phyloP scores from a whole-genome alignment of 306 rosid species.

The Cyclanthera cordifolia region DNA sequence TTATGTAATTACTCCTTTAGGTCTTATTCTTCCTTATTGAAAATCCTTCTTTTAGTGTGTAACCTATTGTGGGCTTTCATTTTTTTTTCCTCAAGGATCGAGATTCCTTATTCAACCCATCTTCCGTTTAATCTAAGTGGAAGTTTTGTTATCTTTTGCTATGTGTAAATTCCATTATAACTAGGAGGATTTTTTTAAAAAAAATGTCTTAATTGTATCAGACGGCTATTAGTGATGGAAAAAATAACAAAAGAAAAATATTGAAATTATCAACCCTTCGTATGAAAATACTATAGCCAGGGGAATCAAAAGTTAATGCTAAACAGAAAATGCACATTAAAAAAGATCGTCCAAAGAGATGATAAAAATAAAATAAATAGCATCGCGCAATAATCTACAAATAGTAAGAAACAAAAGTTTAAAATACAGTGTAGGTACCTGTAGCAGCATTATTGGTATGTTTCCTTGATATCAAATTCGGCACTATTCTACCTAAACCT shows the following conservation, averaged over 20 bases:
- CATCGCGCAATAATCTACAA: neutral
- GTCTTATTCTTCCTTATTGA: no score
- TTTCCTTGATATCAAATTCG: conserved; percentile 95
- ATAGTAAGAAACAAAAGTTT: neutral
- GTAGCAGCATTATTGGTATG: conserved; percentile 98
- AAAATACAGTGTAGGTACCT: conserved; percentile 38
- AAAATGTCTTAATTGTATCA: no score
- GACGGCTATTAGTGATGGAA: neutral
- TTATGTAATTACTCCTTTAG: no score
- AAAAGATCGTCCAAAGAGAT: neutral
- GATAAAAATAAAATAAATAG: neutral
- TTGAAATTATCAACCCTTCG: neutral
- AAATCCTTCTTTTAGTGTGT: no score
- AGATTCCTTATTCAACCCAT: no score
- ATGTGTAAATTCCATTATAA: no score
- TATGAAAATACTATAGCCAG: neutral
- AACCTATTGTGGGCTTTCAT: no score
- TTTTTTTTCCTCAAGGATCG: no score
- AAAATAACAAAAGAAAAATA: neutral
- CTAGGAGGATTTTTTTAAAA: no score
- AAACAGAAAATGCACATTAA: neutral
- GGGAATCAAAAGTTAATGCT: neutral
- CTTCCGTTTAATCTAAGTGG: no score
- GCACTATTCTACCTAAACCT: conserved; percentile 94
- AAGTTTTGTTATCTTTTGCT: no score